phyloP scores from a whole-genome alignment of 306 rosid species.

The Sicyos edulis region DNA sequence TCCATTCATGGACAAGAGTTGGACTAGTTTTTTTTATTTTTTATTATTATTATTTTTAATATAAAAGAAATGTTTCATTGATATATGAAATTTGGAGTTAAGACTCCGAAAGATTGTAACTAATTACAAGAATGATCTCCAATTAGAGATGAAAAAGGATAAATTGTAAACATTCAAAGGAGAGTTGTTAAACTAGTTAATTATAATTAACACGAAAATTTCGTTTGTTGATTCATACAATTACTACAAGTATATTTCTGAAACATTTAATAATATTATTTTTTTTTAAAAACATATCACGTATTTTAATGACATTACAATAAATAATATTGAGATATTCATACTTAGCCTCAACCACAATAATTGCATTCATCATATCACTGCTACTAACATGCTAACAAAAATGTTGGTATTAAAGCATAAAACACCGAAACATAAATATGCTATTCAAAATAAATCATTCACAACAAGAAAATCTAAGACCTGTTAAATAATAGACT shows the following conservation, averaged over 20 bases:
- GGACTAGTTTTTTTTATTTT: too few relatives aligned
- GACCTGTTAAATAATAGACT: conserved; percentile 20
- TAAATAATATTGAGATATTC: background rate
- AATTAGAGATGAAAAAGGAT: too few relatives aligned
- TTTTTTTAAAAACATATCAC: background rate
- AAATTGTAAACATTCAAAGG: too few relatives aligned
- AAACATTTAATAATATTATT: background rate
- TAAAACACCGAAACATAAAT: background rate
- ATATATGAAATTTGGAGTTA: too few relatives aligned
- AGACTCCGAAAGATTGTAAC: too few relatives aligned
- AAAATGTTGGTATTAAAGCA: background rate
- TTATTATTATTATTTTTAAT: too few relatives aligned
- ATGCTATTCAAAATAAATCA: background rate
- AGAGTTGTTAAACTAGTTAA: too few relatives aligned
- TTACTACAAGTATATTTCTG: background rate
- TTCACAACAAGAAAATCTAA: background rate
- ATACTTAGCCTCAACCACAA: background rate
- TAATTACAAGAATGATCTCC: too few relatives aligned
- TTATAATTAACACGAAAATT: background rate
- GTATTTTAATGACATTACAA: background rate
- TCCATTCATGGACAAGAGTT: too few relatives aligned
- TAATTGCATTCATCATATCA: background rate
- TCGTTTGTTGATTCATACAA: background rate
- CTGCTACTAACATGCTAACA: background rate
- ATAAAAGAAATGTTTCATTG: too few relatives aligned